Evolutionary conservation across 2,329 filamentous ascomycete genomes (phyloP).

Genomic region (Fusarium nygamai): DNA sequence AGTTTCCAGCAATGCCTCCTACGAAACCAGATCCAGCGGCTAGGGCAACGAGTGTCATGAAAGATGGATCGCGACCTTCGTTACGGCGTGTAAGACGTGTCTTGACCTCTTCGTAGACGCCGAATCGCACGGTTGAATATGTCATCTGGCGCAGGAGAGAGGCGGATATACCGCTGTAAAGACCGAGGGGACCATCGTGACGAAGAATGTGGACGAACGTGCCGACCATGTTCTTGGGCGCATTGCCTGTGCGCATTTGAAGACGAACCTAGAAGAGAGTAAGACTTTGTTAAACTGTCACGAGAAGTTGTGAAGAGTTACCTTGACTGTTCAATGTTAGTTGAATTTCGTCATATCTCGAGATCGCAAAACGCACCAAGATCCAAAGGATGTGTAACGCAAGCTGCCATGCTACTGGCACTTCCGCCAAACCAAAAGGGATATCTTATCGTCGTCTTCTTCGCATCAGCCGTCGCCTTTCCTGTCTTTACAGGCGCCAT

Average conservation of each 20-base stretch:
- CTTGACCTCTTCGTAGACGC: slow-evolving; percentile 95
- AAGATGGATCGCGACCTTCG: slow-evolving; percentile 65
- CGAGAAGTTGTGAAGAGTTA: slow-evolving; percentile 6
- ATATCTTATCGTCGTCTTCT: slow-evolving; percentile 63
- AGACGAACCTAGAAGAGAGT: slow-evolving; percentile 74
- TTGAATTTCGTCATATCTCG: slow-evolving; percentile 19
- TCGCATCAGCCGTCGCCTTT: slow-evolving; percentile 48
- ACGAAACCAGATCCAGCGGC: slow-evolving; percentile 86
- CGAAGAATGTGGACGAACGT: slow-evolving; percentile 86
- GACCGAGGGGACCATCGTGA: slow-evolving; percentile 77
- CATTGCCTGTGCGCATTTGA: slow-evolving; percentile 82
- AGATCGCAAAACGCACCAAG: slow-evolving; percentile 69
- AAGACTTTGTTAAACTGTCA: neutral
- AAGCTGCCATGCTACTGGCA: slow-evolving; percentile 89
- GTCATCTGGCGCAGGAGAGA: slow-evolving; percentile 93
- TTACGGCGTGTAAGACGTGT: slow-evolving; percentile 62
- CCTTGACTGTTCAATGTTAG: slow-evolving; percentile 60
- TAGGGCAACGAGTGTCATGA: slow-evolving; percentile 82
- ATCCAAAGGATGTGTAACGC: slow-evolving; percentile 93
- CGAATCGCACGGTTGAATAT: slow-evolving; percentile 96
- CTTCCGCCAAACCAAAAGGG: slow-evolving; percentile 98
- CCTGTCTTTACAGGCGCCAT: slow-evolving; percentile 26
- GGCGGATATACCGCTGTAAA: slow-evolving; percentile 93
- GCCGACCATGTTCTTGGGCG: slow-evolving; percentile 81
- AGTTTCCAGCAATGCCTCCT: slow-evolving; percentile 91